Base-by-base conservation (phyloP, 345 rosid genomes). In the Rhizophora apiculata region DNA sequence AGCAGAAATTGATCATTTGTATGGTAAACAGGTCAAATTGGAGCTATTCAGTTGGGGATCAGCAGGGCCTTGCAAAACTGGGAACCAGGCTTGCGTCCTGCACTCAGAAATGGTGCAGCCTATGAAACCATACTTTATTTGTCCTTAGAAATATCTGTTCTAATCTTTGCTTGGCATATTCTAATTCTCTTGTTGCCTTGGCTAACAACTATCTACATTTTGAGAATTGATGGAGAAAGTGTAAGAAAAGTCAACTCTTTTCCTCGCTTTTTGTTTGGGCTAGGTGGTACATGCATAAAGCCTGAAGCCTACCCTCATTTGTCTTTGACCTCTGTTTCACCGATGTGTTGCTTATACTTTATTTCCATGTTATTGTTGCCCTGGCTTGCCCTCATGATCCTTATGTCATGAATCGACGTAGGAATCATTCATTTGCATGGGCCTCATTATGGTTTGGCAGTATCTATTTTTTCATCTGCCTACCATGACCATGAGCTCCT, bases 21-120 rank as follows among this genome's bases (percentile, higher is more conserved):
- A 20, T 65, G 74, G 46, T 76, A 55, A 55, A 68, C 80, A 94
- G 97, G 98, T 80, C 98, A 94, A 89, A 96, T 94, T 37, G 98
- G 96, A 79, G 98, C 98, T 19, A 84, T 94, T 67, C 92, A 72
- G 57, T 74, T 94, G 79, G 97, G 98, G 43, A 83, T 91, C 78
- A 88, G 98, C 79, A 86, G 95, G 83, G 97, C 96, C 8, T 64
- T 94, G 79, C 98, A 94, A 75, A 88, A 84, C 79, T 94, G 92
- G 94, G 98, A 94, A 83, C 98, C 97, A 32, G 96, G 82, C 68
- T 75, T 91, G 79, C 89, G 93, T 54, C 87, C 96, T 56, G 54
- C 97, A 6, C 98, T 94, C 63, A 87, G 89, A 87, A 69, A 73
- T 36, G 89, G 98, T 94, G 89, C 32, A 52, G 19, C 51, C 48